Evolutionary conservation across 805 yeast genomes (phyloP).

Genomic region (Starmerella vaccinii): DNA sequence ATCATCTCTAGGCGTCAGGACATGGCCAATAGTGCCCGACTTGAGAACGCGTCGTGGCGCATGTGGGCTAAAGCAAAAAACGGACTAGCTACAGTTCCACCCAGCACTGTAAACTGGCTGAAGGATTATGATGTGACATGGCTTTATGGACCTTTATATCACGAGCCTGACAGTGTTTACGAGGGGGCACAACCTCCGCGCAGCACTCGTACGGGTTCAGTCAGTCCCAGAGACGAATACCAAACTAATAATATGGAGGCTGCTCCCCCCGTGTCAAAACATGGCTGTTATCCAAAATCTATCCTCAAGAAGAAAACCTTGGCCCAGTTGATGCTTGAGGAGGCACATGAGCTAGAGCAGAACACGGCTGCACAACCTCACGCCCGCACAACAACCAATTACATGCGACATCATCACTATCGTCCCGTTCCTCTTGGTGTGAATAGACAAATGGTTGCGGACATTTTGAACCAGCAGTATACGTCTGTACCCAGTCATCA

Average conservation of each 20-base stretch:
- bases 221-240: background rate
- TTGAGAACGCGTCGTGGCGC: conserved; percentile 85
- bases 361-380: background rate
- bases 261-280: background rate
- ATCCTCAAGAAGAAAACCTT: conserved; percentile 80
- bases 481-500: background rate
- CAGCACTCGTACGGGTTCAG: background rate
- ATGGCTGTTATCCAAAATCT: conserved; percentile 46
- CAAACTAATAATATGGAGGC: background rate
- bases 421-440: conserved; percentile 29
- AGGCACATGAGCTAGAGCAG: conserved; percentile 20
- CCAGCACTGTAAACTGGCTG: conserved; percentile 89
- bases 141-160: conserved; percentile 84
- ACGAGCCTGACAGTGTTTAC: conserved; percentile 29
- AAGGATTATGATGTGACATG: conserved; percentile 96
- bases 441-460: conserved; percentile 27
- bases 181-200: background rate
- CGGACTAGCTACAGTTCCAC: conserved; percentile 64
- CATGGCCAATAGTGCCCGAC: conserved; percentile 68
- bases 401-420: conserved; percentile 34
- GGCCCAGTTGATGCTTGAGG: conserved; percentile 60
- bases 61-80: conserved; percentile 82
- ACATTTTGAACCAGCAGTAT: conserved; percentile 30
- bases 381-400: conserved; percentile 22
- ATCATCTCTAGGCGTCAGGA: conserved; percentile 73